Base-by-base conservation (phyloP, 805 yeast species). In the Yarrowia hollandica region DNA sequence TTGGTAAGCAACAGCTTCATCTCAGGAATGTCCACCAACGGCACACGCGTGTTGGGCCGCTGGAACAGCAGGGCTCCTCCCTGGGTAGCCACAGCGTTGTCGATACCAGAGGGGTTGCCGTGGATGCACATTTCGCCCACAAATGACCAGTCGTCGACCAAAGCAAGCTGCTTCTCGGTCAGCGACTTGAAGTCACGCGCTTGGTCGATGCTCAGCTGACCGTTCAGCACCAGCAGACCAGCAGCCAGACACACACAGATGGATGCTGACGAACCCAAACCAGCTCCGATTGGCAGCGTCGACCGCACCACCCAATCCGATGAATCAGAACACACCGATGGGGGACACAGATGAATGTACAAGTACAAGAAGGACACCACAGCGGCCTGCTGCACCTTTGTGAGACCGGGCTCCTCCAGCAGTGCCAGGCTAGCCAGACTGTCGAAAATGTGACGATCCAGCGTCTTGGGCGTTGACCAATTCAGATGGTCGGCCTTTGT, bases 41-140 rank as follows among this genome's bases (percentile, higher is more conserved):
- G 78, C 9, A 85, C 81, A 62, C 90, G 74, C n/a, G 79, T 79
- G 56, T 56, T 42, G 10, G 57, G 78, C 67, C 96, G 81, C 72
- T 87, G 92, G 73, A 84, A 92, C 82, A 85, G 77, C 0, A 94
- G 96, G 0, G 98, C 98, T 46, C 97, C 97, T 19, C 99, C 99
- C 65, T 84, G 85, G 0, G 97, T 87, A 1, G 98, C 95, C 50
- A 92, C 97, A 0, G 97, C 90, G 68, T 94, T 94, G 71, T 94
- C 99, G 57, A 94, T 90, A 11, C 99, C 99, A 16, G 95, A 85
- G 8, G 99, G 99, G 66, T 88, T 90, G 1, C 98, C 98, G 69
- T 92, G 98, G 65, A 91, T 88, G 69, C 97, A 90, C 69, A 86
- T 86, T 71, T 94, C 99, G 34, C 97, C 98, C 75, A 92, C 78